These are phyloP conservation scores for Grosmannia clavigera DNA, from an alignment of 2,329 filamentous ascomycete genomes.

Conservation along the genomic window DNA sequence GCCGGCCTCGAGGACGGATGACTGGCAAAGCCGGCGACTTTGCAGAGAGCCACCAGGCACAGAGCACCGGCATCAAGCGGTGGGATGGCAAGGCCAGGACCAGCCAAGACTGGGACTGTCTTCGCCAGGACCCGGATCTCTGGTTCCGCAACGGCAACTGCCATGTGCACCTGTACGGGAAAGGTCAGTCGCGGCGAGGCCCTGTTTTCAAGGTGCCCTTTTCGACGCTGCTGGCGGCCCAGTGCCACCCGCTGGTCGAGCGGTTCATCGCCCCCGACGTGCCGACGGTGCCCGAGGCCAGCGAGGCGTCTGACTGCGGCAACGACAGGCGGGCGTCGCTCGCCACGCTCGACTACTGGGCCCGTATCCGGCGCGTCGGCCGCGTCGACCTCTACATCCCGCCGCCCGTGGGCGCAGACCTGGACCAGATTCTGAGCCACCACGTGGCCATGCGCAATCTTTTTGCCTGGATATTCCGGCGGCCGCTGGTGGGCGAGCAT, in stretches of 20 bases:
- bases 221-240: conserved; percentile 39
- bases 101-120: conserved; percentile 31
- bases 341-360: conserved; percentile 8
- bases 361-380: conserved; percentile 10
- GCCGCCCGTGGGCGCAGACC: conserved; percentile 39
- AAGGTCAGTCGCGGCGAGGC: conserved; percentile 50
- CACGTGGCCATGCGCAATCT: conserved; percentile 63
- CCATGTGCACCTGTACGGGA: conserved; percentile 54
- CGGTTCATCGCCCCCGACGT: conserved; percentile 29
- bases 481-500: conserved; percentile 53
- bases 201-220: conserved; percentile 58
- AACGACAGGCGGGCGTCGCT: conserved; percentile 9
- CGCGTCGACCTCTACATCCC: conserved; percentile 57
- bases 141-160: conserved; percentile 59
- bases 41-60: conserved; percentile 16
- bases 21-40: conserved; percentile 20
- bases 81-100: conserved; percentile 38
- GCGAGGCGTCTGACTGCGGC: neutral
- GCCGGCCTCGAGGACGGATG: conserved; percentile 23
- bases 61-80: conserved; percentile 25
- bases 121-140: conserved; percentile 57
- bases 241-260: conserved; percentile 49
- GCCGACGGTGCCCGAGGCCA: conserved; percentile 4
- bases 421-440: conserved; percentile 44
- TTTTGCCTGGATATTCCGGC: conserved; percentile 56